Percentiles rank a stretch among this genome's conserved stretches.
Evolutionary conservation across 768 basidiomycete genomes (phyloP).

Genomic region (Favolaschia claudopus): DNA sequence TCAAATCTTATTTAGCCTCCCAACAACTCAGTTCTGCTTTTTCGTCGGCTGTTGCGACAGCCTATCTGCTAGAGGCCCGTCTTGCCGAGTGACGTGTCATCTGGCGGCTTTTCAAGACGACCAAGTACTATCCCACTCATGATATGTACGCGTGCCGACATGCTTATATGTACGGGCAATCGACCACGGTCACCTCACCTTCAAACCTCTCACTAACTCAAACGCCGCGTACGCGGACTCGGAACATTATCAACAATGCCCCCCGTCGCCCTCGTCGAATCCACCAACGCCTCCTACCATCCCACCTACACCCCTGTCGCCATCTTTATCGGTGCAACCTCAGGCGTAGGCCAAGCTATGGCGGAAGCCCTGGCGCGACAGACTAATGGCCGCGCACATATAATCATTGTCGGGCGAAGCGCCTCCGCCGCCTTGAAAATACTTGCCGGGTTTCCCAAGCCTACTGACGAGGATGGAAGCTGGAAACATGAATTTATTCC

Average conservation of each 20-base stretch:
- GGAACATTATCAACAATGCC: constrained; percentile 4
- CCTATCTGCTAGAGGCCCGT: too few relatives aligned
- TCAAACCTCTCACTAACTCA: too few relatives aligned
- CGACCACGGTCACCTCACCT: too few relatives aligned
- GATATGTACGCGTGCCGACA: too few relatives aligned
- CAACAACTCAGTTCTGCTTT: too few relatives aligned
- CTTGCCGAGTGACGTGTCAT: too few relatives aligned
- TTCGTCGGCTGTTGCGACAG: too few relatives aligned
- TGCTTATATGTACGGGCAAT: too few relatives aligned
- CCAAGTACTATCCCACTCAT: too few relatives aligned
- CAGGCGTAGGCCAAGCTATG: constrained; percentile 38
- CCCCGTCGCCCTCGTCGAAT: background rate
- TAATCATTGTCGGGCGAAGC: constrained; percentile 44
- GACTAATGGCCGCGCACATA: constrained; percentile 43
- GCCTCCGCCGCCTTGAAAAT: constrained; percentile 35
- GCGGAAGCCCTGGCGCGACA: constrained; percentile 41
- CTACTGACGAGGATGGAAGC: constrained; percentile 6
- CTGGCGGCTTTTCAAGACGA: too few relatives aligned
- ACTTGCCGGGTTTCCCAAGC: constrained; percentile 37
- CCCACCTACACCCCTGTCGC: constrained; percentile 16
- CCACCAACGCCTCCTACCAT: background rate
- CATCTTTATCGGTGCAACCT: constrained; percentile 25
- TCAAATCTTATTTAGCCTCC: too few relatives aligned
- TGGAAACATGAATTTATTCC: constrained; percentile 39
- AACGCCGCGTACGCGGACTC: too few relatives aligned